phyloP scores from a whole-genome alignment of 441 rosid species.

The Biscutella laevigata region DNA sequence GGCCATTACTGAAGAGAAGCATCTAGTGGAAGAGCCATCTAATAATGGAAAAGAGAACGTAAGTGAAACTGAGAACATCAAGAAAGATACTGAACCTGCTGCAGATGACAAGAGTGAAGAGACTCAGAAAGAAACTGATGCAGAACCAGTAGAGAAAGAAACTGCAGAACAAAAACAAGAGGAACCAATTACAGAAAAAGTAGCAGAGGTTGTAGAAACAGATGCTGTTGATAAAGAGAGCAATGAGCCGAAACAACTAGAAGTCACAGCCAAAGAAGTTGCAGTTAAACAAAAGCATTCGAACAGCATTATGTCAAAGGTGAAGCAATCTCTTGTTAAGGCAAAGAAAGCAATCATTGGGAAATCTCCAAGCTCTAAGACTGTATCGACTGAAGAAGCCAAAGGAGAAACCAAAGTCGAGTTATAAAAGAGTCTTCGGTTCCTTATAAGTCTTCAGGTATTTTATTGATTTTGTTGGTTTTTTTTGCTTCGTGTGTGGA shows the following conservation, averaged over 20 bases:
- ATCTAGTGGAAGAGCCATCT: conserved; percentile 12
- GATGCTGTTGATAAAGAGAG: conserved; percentile 20
- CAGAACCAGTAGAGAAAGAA: conserved; percentile 28
- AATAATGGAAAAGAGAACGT: conserved; percentile 15
- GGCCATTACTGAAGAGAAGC: conserved; percentile 21
- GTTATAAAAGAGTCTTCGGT: conserved; percentile 20
- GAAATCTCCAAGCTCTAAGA: conserved; percentile 51
- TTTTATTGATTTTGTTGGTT: conserved; percentile 15
- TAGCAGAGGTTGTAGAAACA: conserved; percentile 22
- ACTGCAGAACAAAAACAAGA: conserved; percentile 21
- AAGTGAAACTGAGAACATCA: conserved; percentile 15
- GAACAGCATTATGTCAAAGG: conserved; percentile 47
- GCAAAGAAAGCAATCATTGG: conserved; percentile 65
- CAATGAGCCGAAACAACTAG: conserved; percentile 20
- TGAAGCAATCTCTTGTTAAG: conserved; percentile 57
- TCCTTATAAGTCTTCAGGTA: background rate
- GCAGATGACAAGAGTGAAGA: conserved; percentile 15
- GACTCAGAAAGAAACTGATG: conserved; percentile 15
- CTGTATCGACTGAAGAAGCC: conserved; percentile 24
- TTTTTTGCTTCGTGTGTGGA: conserved; percentile 6
- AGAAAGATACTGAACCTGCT: conserved; percentile 11
- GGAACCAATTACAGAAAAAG: conserved; percentile 23
- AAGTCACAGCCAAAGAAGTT: conserved; percentile 37
- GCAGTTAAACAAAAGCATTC: conserved; percentile 41
- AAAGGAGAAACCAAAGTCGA: conserved; percentile 41